Conservation (phyloP, 2,329 filamentous ascomycete species). For the Botrytis porri region DNA sequence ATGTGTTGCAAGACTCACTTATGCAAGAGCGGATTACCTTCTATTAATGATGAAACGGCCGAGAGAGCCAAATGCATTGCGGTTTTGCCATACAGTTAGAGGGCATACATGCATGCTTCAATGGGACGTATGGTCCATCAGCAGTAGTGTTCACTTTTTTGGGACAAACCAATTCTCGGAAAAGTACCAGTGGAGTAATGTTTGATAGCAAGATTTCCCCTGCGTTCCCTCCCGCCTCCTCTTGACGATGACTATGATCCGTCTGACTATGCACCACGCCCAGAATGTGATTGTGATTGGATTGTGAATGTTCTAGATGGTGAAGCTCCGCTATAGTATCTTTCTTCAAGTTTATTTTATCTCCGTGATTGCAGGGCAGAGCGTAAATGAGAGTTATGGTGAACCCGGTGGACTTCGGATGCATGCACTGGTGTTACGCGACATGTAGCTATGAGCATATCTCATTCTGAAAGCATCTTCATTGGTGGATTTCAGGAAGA, state of each 20-base stretch:
- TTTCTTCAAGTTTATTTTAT: slow-evolving; percentile 10
- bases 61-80: neutral
- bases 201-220: neutral
- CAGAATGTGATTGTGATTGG: slow-evolving; percentile 14
- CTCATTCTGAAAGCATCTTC: neutral
- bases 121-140: neutral
- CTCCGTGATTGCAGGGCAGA: slow-evolving; percentile 5
- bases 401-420: neutral
- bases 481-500: neutral
- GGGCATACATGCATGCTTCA: neutral
- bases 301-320: slow-evolving; percentile 4
- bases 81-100: neutral
- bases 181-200: neutral
- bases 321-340: slow-evolving; percentile 7
- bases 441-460: slow-evolving; percentile 7
- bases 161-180: neutral
- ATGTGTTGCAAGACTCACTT: neutral
- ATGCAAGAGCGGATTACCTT: slow-evolving; percentile 2
- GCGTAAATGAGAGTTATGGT: neutral
- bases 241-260: neutral
- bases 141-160: neutral
- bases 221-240: neutral
- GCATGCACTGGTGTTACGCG: slow-evolving; percentile 17
- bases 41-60: slow-evolving; percentile 7
- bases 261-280: slow-evolving; percentile 15